These are phyloP conservation scores for Alloteropsis semialata DNA, from an alignment of 176 grass and related monocot species.

Conservation along the genomic window DNA sequence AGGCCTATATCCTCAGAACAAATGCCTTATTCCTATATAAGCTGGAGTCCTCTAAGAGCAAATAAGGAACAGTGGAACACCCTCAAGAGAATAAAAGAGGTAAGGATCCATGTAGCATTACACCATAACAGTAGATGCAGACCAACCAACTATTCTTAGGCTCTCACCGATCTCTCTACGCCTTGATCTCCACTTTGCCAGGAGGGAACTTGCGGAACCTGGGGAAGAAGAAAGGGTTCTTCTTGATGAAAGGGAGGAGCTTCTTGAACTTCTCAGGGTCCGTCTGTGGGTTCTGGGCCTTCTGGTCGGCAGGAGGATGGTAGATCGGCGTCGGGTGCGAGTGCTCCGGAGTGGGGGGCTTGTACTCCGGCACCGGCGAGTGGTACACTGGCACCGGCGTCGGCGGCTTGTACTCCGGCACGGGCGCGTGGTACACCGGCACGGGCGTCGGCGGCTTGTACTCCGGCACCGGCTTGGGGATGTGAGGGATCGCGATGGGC, in stretches of 20 bases:
- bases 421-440: not conserved
- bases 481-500: not conserved
- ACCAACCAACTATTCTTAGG: not conserved
- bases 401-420: not conserved
- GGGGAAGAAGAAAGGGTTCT: constrained; percentile 23
- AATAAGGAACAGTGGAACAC: no score
- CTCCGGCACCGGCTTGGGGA: constrained; percentile 6
- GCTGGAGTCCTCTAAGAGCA: not conserved
- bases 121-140: not conserved
- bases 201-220: constrained; percentile 14
- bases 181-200: not conserved
- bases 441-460: not conserved
- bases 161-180: not conserved
- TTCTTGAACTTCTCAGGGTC: constrained; percentile 39
- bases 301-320: constrained; percentile 28
- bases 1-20: not conserved
- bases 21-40: not conserved
- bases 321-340: constrained; percentile 23
- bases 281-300: not conserved
- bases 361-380: not conserved
- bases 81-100: not conserved
- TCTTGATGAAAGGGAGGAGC: constrained; percentile 39
- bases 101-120: not conserved
- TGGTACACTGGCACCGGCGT: not conserved
- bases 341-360: not conserved